phyloP scores from a whole-genome alignment of 495 filamentous ascomycete species.

The Cudoniella acicularis region DNA sequence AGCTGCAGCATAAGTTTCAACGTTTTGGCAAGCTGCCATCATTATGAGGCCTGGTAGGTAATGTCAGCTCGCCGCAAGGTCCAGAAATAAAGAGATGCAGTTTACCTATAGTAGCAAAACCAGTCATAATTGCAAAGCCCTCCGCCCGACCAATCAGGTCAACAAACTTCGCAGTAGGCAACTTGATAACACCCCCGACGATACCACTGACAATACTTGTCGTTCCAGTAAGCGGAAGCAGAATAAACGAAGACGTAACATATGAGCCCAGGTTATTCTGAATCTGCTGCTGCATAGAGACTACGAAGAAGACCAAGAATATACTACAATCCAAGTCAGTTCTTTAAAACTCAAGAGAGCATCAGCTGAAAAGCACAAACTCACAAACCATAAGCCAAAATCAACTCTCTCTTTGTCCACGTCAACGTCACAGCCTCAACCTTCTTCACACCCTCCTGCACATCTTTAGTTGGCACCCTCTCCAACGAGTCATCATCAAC shows the following conservation, averaged over 20 bases:
- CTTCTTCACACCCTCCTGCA: slow-evolving; percentile 32
- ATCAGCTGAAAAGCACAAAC: neutral
- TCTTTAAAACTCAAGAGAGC: slow-evolving; percentile 2
- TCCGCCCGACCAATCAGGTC: slow-evolving; percentile 50
- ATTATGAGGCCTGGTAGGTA: slow-evolving; percentile 39
- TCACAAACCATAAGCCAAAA: slow-evolving; percentile 38
- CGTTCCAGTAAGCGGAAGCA: slow-evolving; percentile 35
- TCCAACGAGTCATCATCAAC: neutral
- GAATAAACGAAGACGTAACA: slow-evolving; percentile 33
- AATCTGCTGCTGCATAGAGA: slow-evolving; percentile 34
- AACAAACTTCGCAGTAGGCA: slow-evolving; percentile 55
- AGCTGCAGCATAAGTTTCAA: slow-evolving; percentile 36
- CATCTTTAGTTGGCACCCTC: neutral
- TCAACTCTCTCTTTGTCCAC: slow-evolving; percentile 40
- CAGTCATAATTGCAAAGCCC: slow-evolving; percentile 31
- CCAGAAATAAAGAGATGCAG: too few species aligned
- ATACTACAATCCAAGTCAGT: too few species aligned
- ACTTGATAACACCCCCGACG: slow-evolving; percentile 49
- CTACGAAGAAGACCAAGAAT: slow-evolving; percentile 40
- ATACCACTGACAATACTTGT: slow-evolving; percentile 40
- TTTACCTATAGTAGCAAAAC: slow-evolving; percentile 17
- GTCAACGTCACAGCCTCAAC: slow-evolving; percentile 40
- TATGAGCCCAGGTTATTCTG: slow-evolving; percentile 32
- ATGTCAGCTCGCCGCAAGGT: too few species aligned
- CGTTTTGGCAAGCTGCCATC: slow-evolving; percentile 37